A percentile compares a stretch with the other conserved stretches of the same genome.
Evolutionary conservation across 345 rosid species (phyloP).

Genomic region (Brassica rapa): DNA sequence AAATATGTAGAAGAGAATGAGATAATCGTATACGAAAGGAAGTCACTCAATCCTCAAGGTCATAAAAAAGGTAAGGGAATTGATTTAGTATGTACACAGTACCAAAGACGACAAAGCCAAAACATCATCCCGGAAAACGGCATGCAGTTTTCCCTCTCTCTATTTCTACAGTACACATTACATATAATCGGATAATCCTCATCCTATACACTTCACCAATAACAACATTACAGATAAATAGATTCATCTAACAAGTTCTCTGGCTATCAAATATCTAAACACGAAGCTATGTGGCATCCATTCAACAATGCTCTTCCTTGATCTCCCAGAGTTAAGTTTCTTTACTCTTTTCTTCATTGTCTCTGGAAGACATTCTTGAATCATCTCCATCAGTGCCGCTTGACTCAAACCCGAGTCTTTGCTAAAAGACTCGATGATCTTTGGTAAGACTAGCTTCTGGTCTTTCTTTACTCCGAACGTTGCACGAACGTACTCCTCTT

Average conservation of each 20-base stretch:
- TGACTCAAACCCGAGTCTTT: conserved; percentile 70
- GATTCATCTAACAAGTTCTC: conserved; percentile 65
- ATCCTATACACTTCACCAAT: conserved; percentile 24
- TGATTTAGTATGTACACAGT: conserved; percentile 17
- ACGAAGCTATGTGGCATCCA: conserved; percentile 87
- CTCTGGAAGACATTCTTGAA: conserved; percentile 68
- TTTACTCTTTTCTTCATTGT: conserved; percentile 50
- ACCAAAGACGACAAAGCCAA: conserved; percentile 17
- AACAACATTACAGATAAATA: conserved; percentile 10
- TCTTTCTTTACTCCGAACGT: conserved; percentile 68
- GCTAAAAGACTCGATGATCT: conserved; percentile 68
- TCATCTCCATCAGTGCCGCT: conserved; percentile 63
- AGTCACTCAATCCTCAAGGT: not conserved
- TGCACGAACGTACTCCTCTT: conserved; percentile 85
- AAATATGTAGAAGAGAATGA: not conserved
- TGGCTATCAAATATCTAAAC: conserved; percentile 81
- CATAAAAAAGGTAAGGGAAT: conserved; percentile 6
- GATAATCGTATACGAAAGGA: not conserved
- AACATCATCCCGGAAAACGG: conserved; percentile 31
- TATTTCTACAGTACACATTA: conserved; percentile 25
- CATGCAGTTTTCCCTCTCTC: conserved; percentile 22
- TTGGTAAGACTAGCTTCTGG: conserved; percentile 78
- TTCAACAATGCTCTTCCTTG: conserved; percentile 63
- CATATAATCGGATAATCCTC: not conserved
- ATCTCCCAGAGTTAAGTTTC: conserved; percentile 60